Evolutionary conservation across 129 eudicot genomes (phyloP).

Genomic region (Apium graveolens): DNA sequence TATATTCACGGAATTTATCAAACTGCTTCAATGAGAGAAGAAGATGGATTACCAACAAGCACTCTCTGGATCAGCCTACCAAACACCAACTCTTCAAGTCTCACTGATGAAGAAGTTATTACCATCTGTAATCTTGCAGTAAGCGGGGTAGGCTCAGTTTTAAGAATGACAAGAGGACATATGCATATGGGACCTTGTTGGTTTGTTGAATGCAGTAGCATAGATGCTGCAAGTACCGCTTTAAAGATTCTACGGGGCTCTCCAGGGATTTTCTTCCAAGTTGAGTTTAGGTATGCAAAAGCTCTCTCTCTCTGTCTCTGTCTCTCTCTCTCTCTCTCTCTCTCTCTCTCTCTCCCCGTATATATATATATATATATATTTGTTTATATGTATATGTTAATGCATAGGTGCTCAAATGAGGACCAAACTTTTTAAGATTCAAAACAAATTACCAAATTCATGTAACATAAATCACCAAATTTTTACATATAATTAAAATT

Average conservation of each 20-base stretch:
- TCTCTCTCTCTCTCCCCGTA: background rate
- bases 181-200: conserved; percentile 21
- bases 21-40: conserved; percentile 16
- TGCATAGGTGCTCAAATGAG: too few species aligned
- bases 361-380: too few species aligned
- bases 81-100: conserved; percentile 14
- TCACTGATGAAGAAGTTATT: conserved; percentile 33
- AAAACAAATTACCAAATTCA: too few species aligned
- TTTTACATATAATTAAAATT: too few species aligned
- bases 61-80: conserved; percentile 25
- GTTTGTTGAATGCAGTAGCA: conserved; percentile 33
- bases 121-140: conserved; percentile 28
- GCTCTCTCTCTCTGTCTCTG: background rate
- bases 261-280: conserved; percentile 28
- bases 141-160: conserved; percentile 19
- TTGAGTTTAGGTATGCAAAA: conserved; percentile 27
- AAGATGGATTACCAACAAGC: conserved; percentile 21
- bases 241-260: conserved; percentile 25
- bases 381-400: too few species aligned
- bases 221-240: conserved; percentile 28
- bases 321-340: background rate
- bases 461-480: too few species aligned
- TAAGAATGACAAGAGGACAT: conserved; percentile 23
- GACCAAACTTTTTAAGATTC: too few species aligned
- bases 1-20: conserved; percentile 17